Base-by-base conservation (phyloP, 2,329 filamentous ascomycete genomes). In the Hortaea werneckii region DNA sequence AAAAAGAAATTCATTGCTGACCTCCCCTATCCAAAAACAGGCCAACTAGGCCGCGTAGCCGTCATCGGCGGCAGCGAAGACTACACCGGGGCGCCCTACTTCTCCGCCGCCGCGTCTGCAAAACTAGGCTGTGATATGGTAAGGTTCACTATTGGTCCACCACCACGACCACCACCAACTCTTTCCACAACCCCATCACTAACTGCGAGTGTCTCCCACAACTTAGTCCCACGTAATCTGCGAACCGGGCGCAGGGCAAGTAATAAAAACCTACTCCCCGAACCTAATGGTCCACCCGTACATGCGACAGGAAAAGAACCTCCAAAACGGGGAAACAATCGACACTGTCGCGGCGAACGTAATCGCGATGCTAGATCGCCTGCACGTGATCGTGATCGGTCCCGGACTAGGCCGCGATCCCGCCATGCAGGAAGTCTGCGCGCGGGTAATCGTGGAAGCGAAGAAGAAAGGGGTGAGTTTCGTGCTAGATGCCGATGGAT, bases 201-300 rank as follows among this genome's bases (percentile, higher is more conserved):
- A 20, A 20, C 20, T 20, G 20, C 20, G 20, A 20, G 20, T 20
- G 20, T 20, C 20, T 20, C 20, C 20, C 20, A 20, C 20, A 20
- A 20, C 20, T 20, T 45, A 87, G 87, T 87, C 83, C 53, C 90
- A 95, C 69, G 84, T 98, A 51, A 94, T 98, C 61, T 98, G 92
- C 73, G 94, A 94, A 49, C 87, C 86, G 7, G 83, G 78, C 45
- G 92, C 92, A 2, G 87, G 67, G 47, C 63, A 72, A 59, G 89
- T 95, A 34, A 95, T 98, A 69, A 98, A 98, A 72, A 87, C 87
- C 4, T 98, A 96, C 71, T 95, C 89, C 13, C 92, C 92, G 2
- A 95, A 96, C 65, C 75, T 98, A 28, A 98, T 98, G 90, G 92
- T 98, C 8, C 92, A 96, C 66, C 92, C 92, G 1, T 78, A 95